phyloP scores from a whole-genome alignment of 1,284 basidiomycete genomes.

The Cerrena zonata region DNA sequence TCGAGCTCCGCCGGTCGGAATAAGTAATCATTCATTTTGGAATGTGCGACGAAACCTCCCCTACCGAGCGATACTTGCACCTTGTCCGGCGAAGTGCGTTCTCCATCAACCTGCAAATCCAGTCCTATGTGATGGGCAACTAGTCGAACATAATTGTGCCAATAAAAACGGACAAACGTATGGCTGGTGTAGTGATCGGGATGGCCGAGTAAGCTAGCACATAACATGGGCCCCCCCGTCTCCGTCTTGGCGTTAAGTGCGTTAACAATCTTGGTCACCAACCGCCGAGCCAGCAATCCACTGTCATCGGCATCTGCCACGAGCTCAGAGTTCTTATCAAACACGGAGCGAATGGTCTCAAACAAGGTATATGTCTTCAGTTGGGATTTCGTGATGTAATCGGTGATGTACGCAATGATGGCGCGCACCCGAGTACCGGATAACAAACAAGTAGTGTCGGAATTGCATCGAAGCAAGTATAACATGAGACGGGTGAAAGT shows the following conservation, averaged over 20 bases:
- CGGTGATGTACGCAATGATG: not conserved
- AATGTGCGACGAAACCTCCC: not conserved
- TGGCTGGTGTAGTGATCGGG: conserved; percentile 21
- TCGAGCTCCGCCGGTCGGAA: conserved; percentile 3
- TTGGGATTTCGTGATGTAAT: conserved; percentile 27
- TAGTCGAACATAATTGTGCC: conserved; percentile 20
- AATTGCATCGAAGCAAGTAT: conserved; percentile 32
- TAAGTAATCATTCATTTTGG: conserved; percentile 7
- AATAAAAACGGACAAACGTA: conserved; percentile 23
- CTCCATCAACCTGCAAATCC: not conserved
- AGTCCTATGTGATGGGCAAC: not conserved
- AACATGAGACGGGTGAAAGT: conserved; percentile 25
- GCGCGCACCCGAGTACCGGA: conserved; percentile 30
- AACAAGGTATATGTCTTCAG: conserved; percentile 33
- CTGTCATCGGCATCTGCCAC: conserved; percentile 6
- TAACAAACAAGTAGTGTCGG: conserved; percentile 30
- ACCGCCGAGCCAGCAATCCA: conserved; percentile 3
- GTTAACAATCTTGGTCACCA: conserved; percentile 22
- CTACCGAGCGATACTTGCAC: conserved; percentile 1
- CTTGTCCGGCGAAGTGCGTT: not conserved
- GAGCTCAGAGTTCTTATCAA: conserved; percentile 21
- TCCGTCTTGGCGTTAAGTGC: conserved; percentile 24
- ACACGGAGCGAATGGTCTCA: conserved; percentile 25
- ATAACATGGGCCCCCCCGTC: conserved; percentile 29
- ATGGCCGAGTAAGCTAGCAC: conserved; percentile 20